Evolutionary conservation across 441 rosid species (phyloP).

Genomic region (Viola pubescens): DNA sequence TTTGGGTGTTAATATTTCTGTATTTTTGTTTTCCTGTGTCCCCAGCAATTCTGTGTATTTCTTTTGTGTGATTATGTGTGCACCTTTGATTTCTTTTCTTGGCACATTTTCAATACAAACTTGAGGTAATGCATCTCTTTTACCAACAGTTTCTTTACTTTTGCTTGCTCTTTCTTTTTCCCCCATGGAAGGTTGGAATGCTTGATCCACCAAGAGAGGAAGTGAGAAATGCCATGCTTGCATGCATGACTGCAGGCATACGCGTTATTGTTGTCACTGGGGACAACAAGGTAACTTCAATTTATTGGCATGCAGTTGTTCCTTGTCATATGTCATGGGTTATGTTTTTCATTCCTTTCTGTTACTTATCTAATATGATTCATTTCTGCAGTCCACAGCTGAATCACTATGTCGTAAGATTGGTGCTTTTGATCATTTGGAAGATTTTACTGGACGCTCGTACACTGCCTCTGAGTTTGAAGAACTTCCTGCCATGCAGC

Average conservation of each 20-base stretch:
- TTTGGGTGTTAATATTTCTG: no score
- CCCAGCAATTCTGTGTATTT: no score
- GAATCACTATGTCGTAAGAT: slow-evolving; percentile 94
- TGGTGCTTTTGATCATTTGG: slow-evolving; percentile 90
- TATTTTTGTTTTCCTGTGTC: no score
- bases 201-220: slow-evolving; percentile 99
- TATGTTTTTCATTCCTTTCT: slow-evolving; percentile 13
- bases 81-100: no score
- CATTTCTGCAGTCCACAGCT: slow-evolving; percentile 75
- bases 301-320: slow-evolving; percentile 13
- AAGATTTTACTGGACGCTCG: slow-evolving; percentile 71
- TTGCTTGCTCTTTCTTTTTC: background rate
- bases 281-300: slow-evolving; percentile 78
- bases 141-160: slow-evolving; percentile 1
- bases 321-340: slow-evolving; percentile 5
- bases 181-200: slow-evolving; percentile 77
- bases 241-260: slow-evolving; percentile 98
- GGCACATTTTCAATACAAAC: no score
- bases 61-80: no score
- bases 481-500: slow-evolving; percentile 85
- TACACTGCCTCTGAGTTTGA: slow-evolving; percentile 95
- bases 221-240: slow-evolving; percentile 91
- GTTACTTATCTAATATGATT: slow-evolving; percentile 25
- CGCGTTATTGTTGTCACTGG: slow-evolving; percentile 99
- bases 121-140: background rate